Base-by-base conservation (phyloP, 225 moss, liverwort and hornwort species). In the Anthoceros angustus region DNA sequence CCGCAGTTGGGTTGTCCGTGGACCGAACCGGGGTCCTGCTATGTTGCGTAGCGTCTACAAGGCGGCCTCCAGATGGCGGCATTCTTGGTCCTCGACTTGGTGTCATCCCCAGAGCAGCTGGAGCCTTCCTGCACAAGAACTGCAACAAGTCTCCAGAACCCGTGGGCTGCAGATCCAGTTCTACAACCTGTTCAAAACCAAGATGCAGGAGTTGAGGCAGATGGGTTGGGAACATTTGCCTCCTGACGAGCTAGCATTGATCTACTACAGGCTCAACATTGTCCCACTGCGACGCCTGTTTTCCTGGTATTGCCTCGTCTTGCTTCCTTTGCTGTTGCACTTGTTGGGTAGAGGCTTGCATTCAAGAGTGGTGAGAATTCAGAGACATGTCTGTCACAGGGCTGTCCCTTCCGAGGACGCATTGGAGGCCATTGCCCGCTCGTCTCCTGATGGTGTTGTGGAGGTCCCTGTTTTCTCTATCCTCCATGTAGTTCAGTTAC, bases 201-300 rank as follows among this genome's bases (percentile, higher is more conserved):
- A 12, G n/a, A 55, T 55, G 55, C 18, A 15, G n/a, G 55, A 55
- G 55, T 18, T 55, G 23, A 55, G n/a, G n/a, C 18, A 23, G 55
- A 55, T 55, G 55, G 55, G 55, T 5, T 55, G 55, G 55, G 55
- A 18, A 7, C 8, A 55, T 55, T 18, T 55, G 55, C 55, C 55
- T 55, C n/a, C 55, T 7, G 55, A 55, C 55, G 55, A 55, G 55
- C 55, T 55, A 23, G 55, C 55, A 0, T 55, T 55, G 55, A 55
- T 55, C n/a, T 55, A 55, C 23, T 20, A 18, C 14, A 18, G 55
- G 10, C 55, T 55, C 55, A 55, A 55, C 55, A 5, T 55, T 55
- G 55, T 55, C 7, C 55, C 55, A 18, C n/a, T 55, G 55, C 55
- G 55, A 18, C 55, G 55, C 55, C 55, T 55, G 8, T 55, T 55